Evolutionary conservation across 164 flowering plant species (phyloP), one percentile per base, ranked within the genome.

Genomic region (Houttuynia cordata): DNA sequence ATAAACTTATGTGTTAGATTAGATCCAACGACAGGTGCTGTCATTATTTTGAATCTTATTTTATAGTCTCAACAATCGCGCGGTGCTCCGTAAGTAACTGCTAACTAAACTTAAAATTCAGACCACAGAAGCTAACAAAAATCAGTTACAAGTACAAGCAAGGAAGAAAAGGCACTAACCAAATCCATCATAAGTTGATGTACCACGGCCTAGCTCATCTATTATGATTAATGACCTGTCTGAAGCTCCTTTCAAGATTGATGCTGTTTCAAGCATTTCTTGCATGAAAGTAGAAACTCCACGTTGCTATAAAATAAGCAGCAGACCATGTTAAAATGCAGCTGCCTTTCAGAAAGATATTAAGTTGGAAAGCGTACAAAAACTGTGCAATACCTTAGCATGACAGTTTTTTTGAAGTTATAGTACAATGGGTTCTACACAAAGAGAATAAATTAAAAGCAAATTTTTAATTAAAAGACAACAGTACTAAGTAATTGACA

Each of bases 261-360:
- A 85, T 71, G 99, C 93, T 51, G 97, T 94, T 75, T 94, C 99
- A 60, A 94, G 93, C 97, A 94, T 94, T 79, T 94, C 99, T 84
- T 94, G 97, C 99, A 94, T 94, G 72, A 91, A 94, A 50, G 97
- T 94, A 55, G 99, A 94, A 65, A 94, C 88, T 61, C 99, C 97
- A 58, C 95, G 96, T 8, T 86, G 72, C 99, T 94, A 58, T 59
- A 70, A 62, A 41, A 73, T 8, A 57, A 6, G 23, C 20, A 37
- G 6, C 18, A 17, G 5, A 45, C 14, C 49, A 45, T 45, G 49
- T 45, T 45, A 17, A 45, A 10, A 45, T 12, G 17, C 2, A 45
- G 49, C 37, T 30, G 37, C 4, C 2, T 30, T 30, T 6, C 6
- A 30, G n/a, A 2, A 30, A 30, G 37, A 30, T 30, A 6, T 30